Evolutionary conservation across 2,329 filamentous ascomycete genomes (phyloP).

Genomic region (Aureobasidium namibiae): DNA sequence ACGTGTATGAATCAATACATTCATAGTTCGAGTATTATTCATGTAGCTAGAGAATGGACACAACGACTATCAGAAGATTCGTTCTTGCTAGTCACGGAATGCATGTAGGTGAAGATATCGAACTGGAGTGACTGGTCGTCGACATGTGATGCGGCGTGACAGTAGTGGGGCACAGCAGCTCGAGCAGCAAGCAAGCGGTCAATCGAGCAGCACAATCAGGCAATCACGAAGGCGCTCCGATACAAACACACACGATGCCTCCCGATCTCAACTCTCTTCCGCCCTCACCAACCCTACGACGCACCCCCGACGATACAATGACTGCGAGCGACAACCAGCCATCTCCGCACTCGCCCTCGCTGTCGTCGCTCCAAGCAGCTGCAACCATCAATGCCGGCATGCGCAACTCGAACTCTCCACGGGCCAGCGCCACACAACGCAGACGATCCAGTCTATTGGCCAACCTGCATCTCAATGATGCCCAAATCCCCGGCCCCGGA

Average conservation of each 20-base stretch:
- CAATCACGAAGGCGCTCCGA: too few species aligned
- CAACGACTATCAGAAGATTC: not conserved
- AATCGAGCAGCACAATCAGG: not conserved
- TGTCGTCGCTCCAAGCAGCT: conserved; percentile 63
- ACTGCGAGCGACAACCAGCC: conserved; percentile 35
- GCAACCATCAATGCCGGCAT: conserved; percentile 62
- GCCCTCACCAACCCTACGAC: conserved; percentile 33
- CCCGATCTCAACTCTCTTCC: conserved; percentile 55
- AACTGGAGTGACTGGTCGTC: not conserved
- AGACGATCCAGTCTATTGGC: conserved; percentile 62
- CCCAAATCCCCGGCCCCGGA: conserved; percentile 56
- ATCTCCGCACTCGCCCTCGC: conserved; percentile 55
- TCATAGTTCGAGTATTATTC: not conserved
- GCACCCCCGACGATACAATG: not conserved
- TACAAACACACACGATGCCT: conserved; percentile 31
- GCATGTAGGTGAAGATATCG: too few species aligned
- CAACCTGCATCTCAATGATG: conserved; percentile 68
- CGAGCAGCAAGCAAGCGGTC: not conserved
- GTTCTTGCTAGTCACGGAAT: not conserved
- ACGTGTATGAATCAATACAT: not conserved
- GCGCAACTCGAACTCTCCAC: conserved; percentile 12
- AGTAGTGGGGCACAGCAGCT: not conserved
- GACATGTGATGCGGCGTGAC: not conserved
- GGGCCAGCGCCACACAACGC: conserved; percentile 7
- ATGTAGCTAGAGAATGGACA: not conserved